Conservation (phyloP, 106 monocot species). For the Dendrobium officinale region DNA sequence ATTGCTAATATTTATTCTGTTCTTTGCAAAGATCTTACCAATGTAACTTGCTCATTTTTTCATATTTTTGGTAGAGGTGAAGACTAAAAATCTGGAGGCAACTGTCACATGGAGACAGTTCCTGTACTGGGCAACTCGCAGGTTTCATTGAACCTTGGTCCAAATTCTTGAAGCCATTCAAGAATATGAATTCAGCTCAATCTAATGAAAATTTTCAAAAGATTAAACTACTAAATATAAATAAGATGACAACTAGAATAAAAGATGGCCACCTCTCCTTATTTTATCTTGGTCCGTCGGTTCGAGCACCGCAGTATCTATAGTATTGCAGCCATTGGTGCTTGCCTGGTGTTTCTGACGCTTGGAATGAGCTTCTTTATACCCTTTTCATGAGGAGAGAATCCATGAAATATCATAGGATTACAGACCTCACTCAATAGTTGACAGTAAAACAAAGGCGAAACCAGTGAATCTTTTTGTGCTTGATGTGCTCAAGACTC, state of each 20-base stretch:
- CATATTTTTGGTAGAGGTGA: slow-evolving; percentile 15
- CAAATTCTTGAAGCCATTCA: slow-evolving; percentile 28
- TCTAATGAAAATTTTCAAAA: too few relatives aligned
- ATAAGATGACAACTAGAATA: too few relatives aligned
- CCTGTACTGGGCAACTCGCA: slow-evolving; percentile 17
- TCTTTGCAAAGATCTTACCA: too few relatives aligned
- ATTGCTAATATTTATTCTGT: too few relatives aligned
- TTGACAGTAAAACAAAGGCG: neutral
- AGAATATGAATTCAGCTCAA: neutral
- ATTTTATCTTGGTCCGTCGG: too few relatives aligned
- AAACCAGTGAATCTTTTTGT: neutral
- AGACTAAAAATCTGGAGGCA: slow-evolving; percentile 43
- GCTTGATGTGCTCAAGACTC: neutral
- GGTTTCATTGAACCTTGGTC: slow-evolving; percentile 30
- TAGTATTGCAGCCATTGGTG: slow-evolving; percentile 58
- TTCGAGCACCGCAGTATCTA: slow-evolving; percentile 29
- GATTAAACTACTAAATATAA: too few relatives aligned
- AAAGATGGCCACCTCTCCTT: too few relatives aligned
- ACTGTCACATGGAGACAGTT: slow-evolving; percentile 30
- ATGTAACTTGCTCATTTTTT: too few relatives aligned
- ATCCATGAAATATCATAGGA: neutral
- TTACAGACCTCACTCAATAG: too few relatives aligned
- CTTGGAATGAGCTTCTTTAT: slow-evolving; percentile 47
- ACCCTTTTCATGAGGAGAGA: slow-evolving; percentile 12
- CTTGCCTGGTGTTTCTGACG: slow-evolving; percentile 34